Conservation (phyloP, 805 yeast species). For the Wickerhamomyces alni region DNA sequence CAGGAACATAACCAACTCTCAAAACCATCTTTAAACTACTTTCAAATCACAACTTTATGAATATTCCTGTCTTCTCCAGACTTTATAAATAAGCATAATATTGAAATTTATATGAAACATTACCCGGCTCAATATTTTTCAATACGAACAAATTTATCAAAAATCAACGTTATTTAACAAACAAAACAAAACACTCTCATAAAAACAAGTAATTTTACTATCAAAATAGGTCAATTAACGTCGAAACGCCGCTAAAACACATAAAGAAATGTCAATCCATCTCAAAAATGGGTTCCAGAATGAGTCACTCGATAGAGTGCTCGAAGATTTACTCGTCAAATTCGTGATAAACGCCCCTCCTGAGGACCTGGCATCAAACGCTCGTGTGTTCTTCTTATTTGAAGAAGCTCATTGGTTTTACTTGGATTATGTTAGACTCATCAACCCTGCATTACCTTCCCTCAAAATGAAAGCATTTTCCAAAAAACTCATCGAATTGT, state of each 20-base stretch:
- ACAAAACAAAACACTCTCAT: neutral
- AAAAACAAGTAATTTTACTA: too few relatives aligned
- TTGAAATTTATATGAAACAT: too few relatives aligned
- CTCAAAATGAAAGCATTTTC: constrained; percentile 76
- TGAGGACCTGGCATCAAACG: constrained; percentile 79
- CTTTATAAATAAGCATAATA: too few relatives aligned
- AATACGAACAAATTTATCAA: too few relatives aligned
- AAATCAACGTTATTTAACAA: too few relatives aligned
- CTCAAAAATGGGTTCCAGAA: constrained; percentile 49
- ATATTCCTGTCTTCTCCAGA: too few relatives aligned
- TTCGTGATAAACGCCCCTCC: constrained; percentile 88
- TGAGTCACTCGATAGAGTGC: constrained; percentile 62
- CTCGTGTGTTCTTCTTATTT: constrained; percentile 81
- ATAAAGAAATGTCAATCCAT: constrained; percentile 48
- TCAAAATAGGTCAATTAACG: neutral
- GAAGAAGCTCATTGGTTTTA: constrained; percentile 99
- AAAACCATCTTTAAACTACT: constrained; percentile 21
- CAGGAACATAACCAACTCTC: constrained; percentile 81
- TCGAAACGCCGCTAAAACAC: neutral
- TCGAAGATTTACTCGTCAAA: constrained; percentile 84
- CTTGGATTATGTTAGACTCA: constrained; percentile 69
- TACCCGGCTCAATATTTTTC: too few relatives aligned
- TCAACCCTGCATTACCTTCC: constrained; percentile 70
- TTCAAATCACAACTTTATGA: neutral
- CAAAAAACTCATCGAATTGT: constrained; percentile 54